A percentile compares a stretch with the other conserved stretches of the same genome.
Evolutionary conservation across 169 alveolate genomes (phyloP).

Genomic region (Plasmodium coatneyi): DNA sequence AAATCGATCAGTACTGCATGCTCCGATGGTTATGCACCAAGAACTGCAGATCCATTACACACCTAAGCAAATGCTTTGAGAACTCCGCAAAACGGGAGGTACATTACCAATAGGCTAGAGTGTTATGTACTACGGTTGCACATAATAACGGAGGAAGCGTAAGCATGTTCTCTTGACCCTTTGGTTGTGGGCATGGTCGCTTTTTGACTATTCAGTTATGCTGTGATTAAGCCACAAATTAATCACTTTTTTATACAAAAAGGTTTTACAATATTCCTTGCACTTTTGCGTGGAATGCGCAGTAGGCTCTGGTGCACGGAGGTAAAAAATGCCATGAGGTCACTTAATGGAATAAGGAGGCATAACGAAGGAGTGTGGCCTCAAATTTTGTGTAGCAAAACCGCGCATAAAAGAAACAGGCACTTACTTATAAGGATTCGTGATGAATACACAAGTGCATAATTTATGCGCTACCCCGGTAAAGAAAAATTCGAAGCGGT

Average conservation of each 20-base stretch:
- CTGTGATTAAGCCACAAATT: neutral
- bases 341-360: neutral
- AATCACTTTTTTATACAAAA: neutral
- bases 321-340: neutral
- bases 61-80: neutral
- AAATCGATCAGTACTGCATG: neutral
- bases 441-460: neutral
- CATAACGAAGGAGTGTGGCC: neutral
- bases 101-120: neutral
- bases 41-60: neutral
- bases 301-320: neutral
- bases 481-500: neutral
- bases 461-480: neutral
- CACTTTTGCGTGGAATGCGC: neutral
- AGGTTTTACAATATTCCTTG: neutral
- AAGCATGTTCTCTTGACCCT: neutral
- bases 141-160: neutral
- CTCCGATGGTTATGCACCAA: neutral
- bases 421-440: neutral
- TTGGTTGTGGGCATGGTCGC: neutral
- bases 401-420: neutral
- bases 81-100: neutral
- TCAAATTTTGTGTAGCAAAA: neutral
- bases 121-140: neutral
- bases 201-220: neutral